Conservation (phyloP, 805 yeast genomes). For the Hanseniaspora meyeri region DNA sequence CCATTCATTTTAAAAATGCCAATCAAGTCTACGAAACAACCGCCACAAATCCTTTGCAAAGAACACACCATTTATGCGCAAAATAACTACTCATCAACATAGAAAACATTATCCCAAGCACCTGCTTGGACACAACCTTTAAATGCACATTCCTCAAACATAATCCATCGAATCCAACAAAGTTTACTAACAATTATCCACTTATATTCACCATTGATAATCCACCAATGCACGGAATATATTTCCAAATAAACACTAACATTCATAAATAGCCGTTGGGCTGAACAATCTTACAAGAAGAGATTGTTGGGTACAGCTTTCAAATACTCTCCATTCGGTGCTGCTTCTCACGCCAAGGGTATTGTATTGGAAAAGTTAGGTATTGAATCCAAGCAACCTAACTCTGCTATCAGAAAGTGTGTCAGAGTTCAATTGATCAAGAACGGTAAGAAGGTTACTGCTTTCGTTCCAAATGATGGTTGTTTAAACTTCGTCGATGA, state of each 20-base stretch:
- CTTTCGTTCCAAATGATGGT: constrained; percentile 99
- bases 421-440: constrained; percentile 99
- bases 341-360: constrained; percentile 99
- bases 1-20: too few relatives aligned
- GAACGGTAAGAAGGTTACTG: constrained; percentile 99
- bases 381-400: constrained; percentile 99
- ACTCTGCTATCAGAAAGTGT: constrained; percentile 99
- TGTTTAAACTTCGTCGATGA: constrained; percentile 99
- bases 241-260: constrained; percentile 16
- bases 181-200: too few relatives aligned
- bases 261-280: constrained; percentile 72
- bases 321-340: constrained; percentile 99
- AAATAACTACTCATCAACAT: too few relatives aligned
- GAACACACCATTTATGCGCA: too few relatives aligned
- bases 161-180: too few relatives aligned
- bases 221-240: too few relatives aligned
- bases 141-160: too few relatives aligned
- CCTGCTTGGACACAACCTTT: too few relatives aligned
- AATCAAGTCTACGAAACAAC: too few relatives aligned
- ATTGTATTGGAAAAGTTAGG: constrained; percentile 99
- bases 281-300: constrained; percentile 94
- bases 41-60: too few relatives aligned
- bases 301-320: constrained; percentile 98
- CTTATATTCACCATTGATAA: neutral
- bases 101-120: too few relatives aligned